phyloP scores from a whole-genome alignment of 139 green algal species.

The Chlamydomonas sp. region DNA sequence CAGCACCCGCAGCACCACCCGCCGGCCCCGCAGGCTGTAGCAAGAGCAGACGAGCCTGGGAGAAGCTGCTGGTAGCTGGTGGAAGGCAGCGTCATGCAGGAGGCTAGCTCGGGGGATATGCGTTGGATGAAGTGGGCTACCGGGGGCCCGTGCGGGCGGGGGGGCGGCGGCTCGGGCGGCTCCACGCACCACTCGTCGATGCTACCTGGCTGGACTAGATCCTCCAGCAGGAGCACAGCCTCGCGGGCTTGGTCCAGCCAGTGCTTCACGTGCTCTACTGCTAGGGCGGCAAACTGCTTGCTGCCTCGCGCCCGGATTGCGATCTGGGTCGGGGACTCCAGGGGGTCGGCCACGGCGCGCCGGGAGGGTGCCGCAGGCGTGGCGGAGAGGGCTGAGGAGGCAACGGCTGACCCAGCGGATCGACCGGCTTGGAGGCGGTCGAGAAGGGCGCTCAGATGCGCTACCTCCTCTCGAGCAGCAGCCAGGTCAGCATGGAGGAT shows the following conservation, averaged over 20 bases:
- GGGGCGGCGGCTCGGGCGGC: not conserved
- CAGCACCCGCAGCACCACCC: not conserved
- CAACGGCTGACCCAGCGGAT: not conserved
- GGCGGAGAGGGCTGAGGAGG: not conserved
- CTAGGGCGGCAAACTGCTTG: slow-evolving; percentile 32
- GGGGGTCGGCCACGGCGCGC: not conserved
- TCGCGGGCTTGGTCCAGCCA: slow-evolving; percentile 22
- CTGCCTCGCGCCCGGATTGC: not conserved
- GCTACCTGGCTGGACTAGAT: not conserved
- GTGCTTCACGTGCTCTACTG: slow-evolving; percentile 12
- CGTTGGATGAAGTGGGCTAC: slow-evolving; percentile 33
- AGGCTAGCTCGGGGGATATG: slow-evolving; percentile 20
- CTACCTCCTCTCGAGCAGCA: not conserved
- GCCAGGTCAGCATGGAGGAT: not conserved
- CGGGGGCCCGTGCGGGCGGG: not conserved
- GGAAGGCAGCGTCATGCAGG: slow-evolving; percentile 11
- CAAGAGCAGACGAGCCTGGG: not conserved
- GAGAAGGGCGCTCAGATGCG: not conserved
- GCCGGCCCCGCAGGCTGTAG: not conserved
- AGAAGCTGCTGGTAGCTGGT: not conserved
- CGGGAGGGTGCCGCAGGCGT: not conserved
- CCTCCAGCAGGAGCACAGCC: slow-evolving; percentile 22
- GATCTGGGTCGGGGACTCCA: not conserved
- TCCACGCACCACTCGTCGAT: slow-evolving; percentile 22
- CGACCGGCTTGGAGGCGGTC: not conserved